Percentiles rank a stretch among this genome's conserved stretches.
Conservation (phyloP, 2,329 filamentous ascomycete genomes). For the Chalaropsis ovoidea region DNA sequence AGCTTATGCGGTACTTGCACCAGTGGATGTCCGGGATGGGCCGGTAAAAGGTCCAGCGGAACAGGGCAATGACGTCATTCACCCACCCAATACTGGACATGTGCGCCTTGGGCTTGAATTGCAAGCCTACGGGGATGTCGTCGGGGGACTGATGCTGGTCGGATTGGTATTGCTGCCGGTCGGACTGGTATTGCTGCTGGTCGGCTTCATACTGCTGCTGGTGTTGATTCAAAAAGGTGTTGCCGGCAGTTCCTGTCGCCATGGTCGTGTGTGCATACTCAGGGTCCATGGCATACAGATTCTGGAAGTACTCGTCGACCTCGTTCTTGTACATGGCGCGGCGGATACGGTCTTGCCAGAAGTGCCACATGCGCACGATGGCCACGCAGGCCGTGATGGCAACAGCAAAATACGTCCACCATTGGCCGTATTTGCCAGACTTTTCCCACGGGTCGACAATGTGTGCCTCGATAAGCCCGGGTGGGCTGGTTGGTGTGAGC, state of each 20-base stretch:
- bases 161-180: neutral
- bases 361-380: conserved; percentile 68
- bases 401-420: conserved; percentile 80
- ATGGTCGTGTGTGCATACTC: conserved; percentile 39
- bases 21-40: conserved; percentile 66
- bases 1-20: conserved; percentile 60
- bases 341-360: conserved; percentile 87
- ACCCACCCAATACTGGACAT: conserved; percentile 63
- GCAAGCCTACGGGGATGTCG: conserved; percentile 30
- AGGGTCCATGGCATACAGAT: conserved; percentile 43
- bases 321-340: conserved; percentile 73
- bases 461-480: conserved; percentile 52
- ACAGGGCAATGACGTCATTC: conserved; percentile 71
- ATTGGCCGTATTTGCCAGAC: conserved; percentile 75
- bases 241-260: conserved; percentile 44
- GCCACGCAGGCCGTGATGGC: conserved; percentile 58
- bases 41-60: conserved; percentile 80
- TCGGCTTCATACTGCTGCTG: neutral
- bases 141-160: neutral
- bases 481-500: conserved; percentile 48
- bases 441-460: conserved; percentile 68
- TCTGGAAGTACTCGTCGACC: conserved; percentile 54
- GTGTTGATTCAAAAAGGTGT: conserved; percentile 29
- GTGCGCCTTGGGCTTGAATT: conserved; percentile 57
- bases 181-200: too few relatives aligned